A percentile compares a stretch with the other conserved stretches of the same genome.
Evolutionary conservation across 352 stramenopile species (phyloP).

Genomic region (Phytophthora cryptogea): DNA sequence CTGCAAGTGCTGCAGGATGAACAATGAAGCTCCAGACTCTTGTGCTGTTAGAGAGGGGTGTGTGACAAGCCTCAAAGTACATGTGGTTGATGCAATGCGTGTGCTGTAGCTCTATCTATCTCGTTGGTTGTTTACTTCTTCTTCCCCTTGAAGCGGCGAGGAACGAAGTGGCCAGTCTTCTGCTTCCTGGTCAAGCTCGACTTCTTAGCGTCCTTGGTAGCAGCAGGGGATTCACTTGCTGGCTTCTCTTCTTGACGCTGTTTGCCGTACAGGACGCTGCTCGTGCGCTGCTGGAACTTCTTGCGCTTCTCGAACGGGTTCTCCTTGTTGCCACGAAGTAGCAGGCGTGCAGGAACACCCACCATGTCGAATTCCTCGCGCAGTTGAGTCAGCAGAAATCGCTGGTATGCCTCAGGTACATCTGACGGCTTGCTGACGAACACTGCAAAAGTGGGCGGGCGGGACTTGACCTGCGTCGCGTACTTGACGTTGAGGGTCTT

Average conservation of each 20-base stretch:
- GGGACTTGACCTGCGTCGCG: constrained; percentile 84
- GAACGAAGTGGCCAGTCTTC: constrained; percentile 44
- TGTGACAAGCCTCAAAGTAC: constrained; percentile 15
- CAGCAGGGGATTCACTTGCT: background rate
- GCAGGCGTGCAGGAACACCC: constrained; percentile 72
- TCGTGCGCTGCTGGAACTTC: constrained; percentile 83
- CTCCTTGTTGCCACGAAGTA: constrained; percentile 78
- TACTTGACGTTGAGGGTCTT: constrained; percentile 90
- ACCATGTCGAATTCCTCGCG: constrained; percentile 88
- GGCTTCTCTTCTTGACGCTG: constrained; percentile 38
- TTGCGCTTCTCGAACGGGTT: constrained; percentile 87
- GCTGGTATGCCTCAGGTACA: constrained; percentile 77
- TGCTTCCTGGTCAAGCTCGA: constrained; percentile 41
- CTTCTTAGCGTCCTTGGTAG: constrained; percentile 26
- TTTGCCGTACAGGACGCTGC: constrained; percentile 62
- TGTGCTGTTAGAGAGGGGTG: constrained; percentile 15
- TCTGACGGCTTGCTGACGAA: constrained; percentile 84
- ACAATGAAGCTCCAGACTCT: background rate
- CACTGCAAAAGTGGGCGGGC: constrained; percentile 79
- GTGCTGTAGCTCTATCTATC: constrained; percentile 25
- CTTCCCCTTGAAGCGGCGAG: constrained; percentile 43
- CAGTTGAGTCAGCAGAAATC: constrained; percentile 77
- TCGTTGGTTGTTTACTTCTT: constrained; percentile 13
- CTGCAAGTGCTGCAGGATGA: constrained; percentile 4
- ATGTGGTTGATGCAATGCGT: constrained; percentile 22